Evolutionary conservation across 805 yeast species (phyloP), one percentile per base, ranked within the genome.

Genomic region (Candida sithepensis): DNA sequence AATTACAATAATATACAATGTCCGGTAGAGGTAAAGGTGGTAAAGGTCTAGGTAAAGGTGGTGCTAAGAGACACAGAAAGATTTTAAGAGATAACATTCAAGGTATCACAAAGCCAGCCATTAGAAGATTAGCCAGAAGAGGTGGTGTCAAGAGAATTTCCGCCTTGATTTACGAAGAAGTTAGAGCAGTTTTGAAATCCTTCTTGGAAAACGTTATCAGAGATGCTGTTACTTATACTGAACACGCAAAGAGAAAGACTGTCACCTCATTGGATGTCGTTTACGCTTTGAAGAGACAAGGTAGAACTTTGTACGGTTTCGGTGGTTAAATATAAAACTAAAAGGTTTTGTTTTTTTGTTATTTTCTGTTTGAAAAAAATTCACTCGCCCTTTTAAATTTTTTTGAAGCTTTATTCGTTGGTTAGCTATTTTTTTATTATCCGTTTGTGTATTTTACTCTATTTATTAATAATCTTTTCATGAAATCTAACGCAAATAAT

Each of bases 61-160:
- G 99, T 81, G 99, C 99, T 69, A 92, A 92, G 85, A 90, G 99
- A 78, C 99, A 92, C 90, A 89, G 98, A 85, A 91, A 91, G 88
- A 88, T 92, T 76, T 82, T 91, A 61, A 91, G 98, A 83, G 99
- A 94, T 76, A 94, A 92, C 92, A 92, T 94, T 63, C 97, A 91
- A 79, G 99, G 99, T 82, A 92, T 92, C 72, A 92, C 99, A 57
- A 92, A 92, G 84, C 99, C 99, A 71, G 99, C 99, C 70, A 92
- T 92, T 71, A 90, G 99, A 82, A 92, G 99, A 88, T 85, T 92
- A 67, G 99, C 99, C 46, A 92, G 99, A 85, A 90, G 99, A 88
- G 99, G 99, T 80, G 99, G 99, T 91, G 99, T 92, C 70, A 92
- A 92, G 86, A 96, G 99, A 88, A 92, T 92, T 68, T 92, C 98